These are phyloP conservation scores for Sisymbrium irio DNA, from an alignment of 345 rosid genomes.

Conservation along the genomic window DNA sequence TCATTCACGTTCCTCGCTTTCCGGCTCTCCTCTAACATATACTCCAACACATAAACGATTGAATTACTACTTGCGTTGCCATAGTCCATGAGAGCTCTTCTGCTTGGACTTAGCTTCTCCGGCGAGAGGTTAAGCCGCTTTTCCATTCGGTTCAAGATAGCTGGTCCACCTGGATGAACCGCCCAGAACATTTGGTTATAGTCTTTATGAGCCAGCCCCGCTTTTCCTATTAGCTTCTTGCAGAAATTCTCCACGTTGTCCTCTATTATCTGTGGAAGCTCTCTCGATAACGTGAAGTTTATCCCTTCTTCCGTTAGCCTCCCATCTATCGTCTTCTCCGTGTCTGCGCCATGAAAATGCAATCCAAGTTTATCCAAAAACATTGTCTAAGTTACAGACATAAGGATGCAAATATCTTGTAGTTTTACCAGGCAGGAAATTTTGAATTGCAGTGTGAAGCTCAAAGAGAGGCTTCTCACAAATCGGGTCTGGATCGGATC, in stretches of 20 bases:
- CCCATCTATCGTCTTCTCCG: slow-evolving; percentile 81
- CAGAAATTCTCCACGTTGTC: slow-evolving; percentile 86
- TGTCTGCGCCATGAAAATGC: slow-evolving; percentile 51
- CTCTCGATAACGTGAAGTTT: slow-evolving; percentile 81
- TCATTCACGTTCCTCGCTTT: slow-evolving; percentile 35
- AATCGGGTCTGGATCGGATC: slow-evolving; percentile 55
- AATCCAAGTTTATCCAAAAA: neutral
- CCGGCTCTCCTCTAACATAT: slow-evolving; percentile 77
- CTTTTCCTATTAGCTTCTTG: slow-evolving; percentile 48
- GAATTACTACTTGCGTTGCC: slow-evolving; percentile 97
- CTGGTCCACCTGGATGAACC: slow-evolving; percentile 99
- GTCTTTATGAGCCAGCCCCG: slow-evolving; percentile 44
- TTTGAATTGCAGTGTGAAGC: slow-evolving; percentile 81
- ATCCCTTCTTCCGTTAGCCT: slow-evolving; percentile 88
- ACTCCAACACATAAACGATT: slow-evolving; percentile 85
- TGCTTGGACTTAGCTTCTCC: slow-evolving; percentile 72
- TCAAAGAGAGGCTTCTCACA: slow-evolving; percentile 79
- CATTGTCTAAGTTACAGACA: neutral
- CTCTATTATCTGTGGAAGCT: slow-evolving; percentile 92
- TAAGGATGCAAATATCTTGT: neutral
- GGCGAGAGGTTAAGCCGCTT: slow-evolving; percentile 71
- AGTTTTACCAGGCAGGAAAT: slow-evolving; percentile 46
- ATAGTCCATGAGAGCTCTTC: slow-evolving; percentile 85
- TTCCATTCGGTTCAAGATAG: slow-evolving; percentile 81
- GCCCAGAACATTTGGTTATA: slow-evolving; percentile 91